A percentile compares a stretch with the other conserved stretches of the same genome.
These are phyloP conservation scores for Flaveria ramosissima DNA, from an alignment of 129 eudicot species.

Conservation along the genomic window DNA sequence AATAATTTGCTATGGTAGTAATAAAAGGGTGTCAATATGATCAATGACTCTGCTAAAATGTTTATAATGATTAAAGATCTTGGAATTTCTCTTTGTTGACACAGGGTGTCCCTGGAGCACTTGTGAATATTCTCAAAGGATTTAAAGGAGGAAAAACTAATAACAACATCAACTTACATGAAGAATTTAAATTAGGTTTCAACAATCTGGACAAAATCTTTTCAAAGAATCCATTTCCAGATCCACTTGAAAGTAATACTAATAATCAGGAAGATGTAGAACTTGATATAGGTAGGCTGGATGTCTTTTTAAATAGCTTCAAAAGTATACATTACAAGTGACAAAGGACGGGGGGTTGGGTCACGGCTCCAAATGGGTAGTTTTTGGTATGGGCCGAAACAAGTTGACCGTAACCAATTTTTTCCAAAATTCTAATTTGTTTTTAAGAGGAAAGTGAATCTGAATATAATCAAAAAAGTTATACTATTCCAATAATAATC, in stretches of 20 bases:
- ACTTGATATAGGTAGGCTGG: conserved; percentile 66
- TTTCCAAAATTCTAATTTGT: neutral
- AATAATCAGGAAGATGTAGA: conserved; percentile 49
- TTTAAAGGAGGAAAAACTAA: conserved; percentile 55
- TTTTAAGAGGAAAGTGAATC: neutral
- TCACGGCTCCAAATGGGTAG: conserved; percentile 4
- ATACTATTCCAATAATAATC: neutral
- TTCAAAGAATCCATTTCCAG: conserved; percentile 55
- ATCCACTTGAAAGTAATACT: conserved; percentile 39
- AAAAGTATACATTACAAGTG: neutral
- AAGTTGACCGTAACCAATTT: conserved; percentile 2
- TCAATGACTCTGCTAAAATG: neutral
- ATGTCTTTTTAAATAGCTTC: conserved; percentile 15
- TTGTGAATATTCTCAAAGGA: conserved; percentile 81
- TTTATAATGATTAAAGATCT: neutral
- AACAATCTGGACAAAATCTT: conserved; percentile 62
- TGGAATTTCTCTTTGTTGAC: conserved; percentile 24
- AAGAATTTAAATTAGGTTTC: conserved; percentile 37
- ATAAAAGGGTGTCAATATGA: neutral
- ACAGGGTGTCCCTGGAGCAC: conserved; percentile 73
- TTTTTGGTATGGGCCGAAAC: neutral
- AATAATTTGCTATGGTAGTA: conserved; percentile 5
- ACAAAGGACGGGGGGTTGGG: neutral
- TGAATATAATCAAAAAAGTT: neutral
- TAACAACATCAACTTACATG: conserved; percentile 32